Base-by-base conservation (phyloP, 1,284 basidiomycete species). In the Sporisorium reilianum region DNA sequence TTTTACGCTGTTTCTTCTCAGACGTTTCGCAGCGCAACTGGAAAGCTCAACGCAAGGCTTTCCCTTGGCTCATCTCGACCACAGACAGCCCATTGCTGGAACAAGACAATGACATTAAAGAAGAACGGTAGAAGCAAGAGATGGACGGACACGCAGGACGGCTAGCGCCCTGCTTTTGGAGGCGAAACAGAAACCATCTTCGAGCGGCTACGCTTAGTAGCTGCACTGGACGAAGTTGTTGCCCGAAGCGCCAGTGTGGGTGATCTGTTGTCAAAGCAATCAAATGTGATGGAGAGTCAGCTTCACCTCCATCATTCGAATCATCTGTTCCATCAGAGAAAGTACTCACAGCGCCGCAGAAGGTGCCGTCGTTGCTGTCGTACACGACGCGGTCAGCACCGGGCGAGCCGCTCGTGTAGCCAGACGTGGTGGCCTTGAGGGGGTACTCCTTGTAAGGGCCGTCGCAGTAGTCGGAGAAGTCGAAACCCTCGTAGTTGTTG, bases 341-440 rank as follows among this genome's bases (percentile, higher is more conserved):
- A 14, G 22, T 14, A 66, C 69, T 66, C 50, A 72, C 69, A 60
- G 65, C 70, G 16, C 78, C 78, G 60, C 75, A 77, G 61, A 75
- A 77, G 30, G 45, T 53, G 40, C 67, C 63, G 41, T 62, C 55
- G 52, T 62, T 46, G 46, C 34, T 44, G 49, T 68, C 66, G 59
- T 76, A 75, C 50, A 79, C 54, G 40, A 77, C 75, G 26, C 78
- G 75, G 66, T 79, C 75, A 14, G 78, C 58, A 22, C 78, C 78
- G 25, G 78, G 78, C 55, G 75, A 78, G 38, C 78, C 78, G 23
- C 75, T 71, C 22, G 75, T 67, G 75, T 71, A 75, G 46, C 66
- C 64, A 2, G 41, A 41, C 4, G 57, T 53, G 2, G 44, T 38
- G 5, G 42, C 34, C 57, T 50, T 58, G 9, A 68, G 53, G 9